Percentiles rank a stretch among this genome's conserved stretches.
Conservation (phyloP, 768 basidiomycete species). For the Pleurotus ostreatus region DNA sequence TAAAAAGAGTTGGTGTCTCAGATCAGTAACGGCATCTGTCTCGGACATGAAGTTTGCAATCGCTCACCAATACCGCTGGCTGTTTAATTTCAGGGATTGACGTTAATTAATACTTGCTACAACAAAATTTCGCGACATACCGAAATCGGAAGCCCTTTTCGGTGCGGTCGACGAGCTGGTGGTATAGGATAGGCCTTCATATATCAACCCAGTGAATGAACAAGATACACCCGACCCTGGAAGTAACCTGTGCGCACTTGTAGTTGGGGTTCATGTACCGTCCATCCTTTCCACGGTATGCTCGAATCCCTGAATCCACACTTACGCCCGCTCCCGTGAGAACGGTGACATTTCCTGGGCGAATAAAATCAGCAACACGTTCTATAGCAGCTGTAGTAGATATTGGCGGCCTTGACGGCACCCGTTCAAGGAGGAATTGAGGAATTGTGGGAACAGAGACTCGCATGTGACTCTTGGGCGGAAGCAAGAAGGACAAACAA, state of each 20-base stretch:
- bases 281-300: slow-evolving; percentile 88
- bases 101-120: too few species aligned
- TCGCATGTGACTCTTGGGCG: slow-evolving; percentile 41
- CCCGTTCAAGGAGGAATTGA: slow-evolving; percentile 36
- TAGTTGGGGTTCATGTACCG: slow-evolving; percentile 89
- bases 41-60: too few species aligned
- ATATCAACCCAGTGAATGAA: slow-evolving; percentile 1
- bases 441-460: slow-evolving; percentile 76
- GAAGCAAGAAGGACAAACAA: background rate
- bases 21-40: slow-evolving; percentile 19
- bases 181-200: slow-evolving; percentile 67
- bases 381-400: slow-evolving; percentile 55
- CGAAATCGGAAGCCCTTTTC: slow-evolving; percentile 67
- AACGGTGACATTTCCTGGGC: slow-evolving; percentile 64
- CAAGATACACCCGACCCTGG: background rate
- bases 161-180: slow-evolving; percentile 75
- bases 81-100: slow-evolving; percentile 19
- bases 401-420: background rate
- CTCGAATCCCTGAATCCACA: slow-evolving; percentile 92
- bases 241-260: slow-evolving; percentile 45
- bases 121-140: slow-evolving; percentile 30
- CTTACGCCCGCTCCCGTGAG: slow-evolving; percentile 92
- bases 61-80: slow-evolving; percentile 78
- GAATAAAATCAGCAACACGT: slow-evolving; percentile 61
- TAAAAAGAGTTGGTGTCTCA: slow-evolving; percentile 18